Base-by-base conservation (phyloP, 805 yeast species). In the Sugiyamaella mastotermitis region DNA sequence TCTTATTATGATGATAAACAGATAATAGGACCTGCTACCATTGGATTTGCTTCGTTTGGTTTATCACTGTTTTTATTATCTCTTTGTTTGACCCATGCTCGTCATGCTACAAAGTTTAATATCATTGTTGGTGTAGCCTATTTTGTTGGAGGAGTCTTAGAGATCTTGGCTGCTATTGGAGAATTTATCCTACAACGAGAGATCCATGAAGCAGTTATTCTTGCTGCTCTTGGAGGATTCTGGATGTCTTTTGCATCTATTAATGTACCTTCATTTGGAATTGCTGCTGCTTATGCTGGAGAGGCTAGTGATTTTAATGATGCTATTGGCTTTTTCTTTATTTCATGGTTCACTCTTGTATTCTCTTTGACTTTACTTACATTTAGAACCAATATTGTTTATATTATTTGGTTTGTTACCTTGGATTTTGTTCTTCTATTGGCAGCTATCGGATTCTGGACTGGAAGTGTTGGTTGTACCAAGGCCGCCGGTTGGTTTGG, bases 341-440 rank as follows among this genome's bases (percentile, higher is more conserved):
- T 77, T n/a, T 83, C 75, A 5, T 80, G 86, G 86, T 56, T 72
- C 13, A 58, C 79, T 20, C 78, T 80, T 58, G 77, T 85, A 0
- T 65, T 70, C 21, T 65, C 76, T 41, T 49, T 80, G 40, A 49
- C 68, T 14, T 33, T 75, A 29, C 68, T 76, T 50, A 79, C 85
- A 2, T 50, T 76, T 53, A 71, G 78, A 49, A 76, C 86, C 4
- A 80, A 86, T 2, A 68, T 77, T 16, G 76, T 80, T 35, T 76
- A 80, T 63, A 75, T 76, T 51, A 43, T 65, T 3, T 63, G 80
- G 51, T 77, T 78, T 51, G 65, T 74, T 58, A 53, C 67, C 42
- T 62, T 80, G 35, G 65, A 61, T 18, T 34, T 77, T 4, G 75
- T 83, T 1, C 80, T 76, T 58, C 46, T 78, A 35, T 57, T 80